Base-by-base conservation (phyloP, 345 rosid genomes). In the Raphanus raphanistrum region DNA sequence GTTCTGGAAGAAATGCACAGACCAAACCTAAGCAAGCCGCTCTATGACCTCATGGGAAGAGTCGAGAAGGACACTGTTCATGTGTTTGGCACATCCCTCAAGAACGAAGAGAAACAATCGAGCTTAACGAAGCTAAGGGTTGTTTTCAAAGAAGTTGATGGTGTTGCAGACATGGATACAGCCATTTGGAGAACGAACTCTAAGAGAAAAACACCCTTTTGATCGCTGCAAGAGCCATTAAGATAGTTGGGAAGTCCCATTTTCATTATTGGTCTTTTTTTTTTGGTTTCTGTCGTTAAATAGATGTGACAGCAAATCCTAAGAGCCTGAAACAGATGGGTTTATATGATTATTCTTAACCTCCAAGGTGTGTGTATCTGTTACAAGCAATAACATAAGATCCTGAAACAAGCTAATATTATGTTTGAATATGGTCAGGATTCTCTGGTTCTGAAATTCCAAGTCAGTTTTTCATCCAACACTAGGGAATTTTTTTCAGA, bases 1-100 rank as follows among this genome's bases (percentile, higher is more conserved):
- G 96, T 95, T 77, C 85, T 95, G 76, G 98, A 92, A 81, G 96
- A 92, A 84, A 85, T 91, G 92, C 85, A 90, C 59, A 80, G 98
- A 65, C 84, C 90, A 57, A 95, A 95, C 84, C 80, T 95, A 38
- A 80, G 76, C 63, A 74, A 64, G n/a, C 83, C 81, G 3, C 90
- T 95, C 7, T 92, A 83, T 80, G 94, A 92, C 26, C 90, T 95
- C 17, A 88, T 90, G 92, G 94, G 89, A 68, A 88, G 88, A 81
- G 84, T 82, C 8, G 43, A 80, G 2, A 87, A 81, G 62, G 96
- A 88, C 61, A 71, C 80, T 32, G 65, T 90, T 70, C 87, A 88
- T 36, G 96, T 89, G 5, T 84, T 83, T 27, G 96, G 96, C 36
- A 63, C 81, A 36, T 77, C 85, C 8, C 74, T 78, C 79, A 83